Evolutionary conservation across 192 early-diverging fungal species (phyloP).

Genomic region (Pilaira anomala): DNA sequence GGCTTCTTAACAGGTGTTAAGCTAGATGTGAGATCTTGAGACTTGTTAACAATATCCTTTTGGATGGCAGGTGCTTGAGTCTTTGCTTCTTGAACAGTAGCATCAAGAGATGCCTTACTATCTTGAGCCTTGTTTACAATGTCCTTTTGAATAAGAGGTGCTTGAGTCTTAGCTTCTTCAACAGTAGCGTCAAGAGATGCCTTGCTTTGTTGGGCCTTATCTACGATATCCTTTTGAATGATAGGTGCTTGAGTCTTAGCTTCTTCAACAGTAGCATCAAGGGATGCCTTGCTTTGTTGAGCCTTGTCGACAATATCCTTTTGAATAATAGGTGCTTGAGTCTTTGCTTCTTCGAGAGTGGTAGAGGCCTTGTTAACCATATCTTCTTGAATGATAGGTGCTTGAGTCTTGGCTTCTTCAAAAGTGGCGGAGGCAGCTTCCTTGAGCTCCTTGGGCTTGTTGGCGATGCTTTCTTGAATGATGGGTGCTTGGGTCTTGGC

Average conservation of each 20-base stretch:
- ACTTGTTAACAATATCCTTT: background rate
- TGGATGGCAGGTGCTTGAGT: background rate
- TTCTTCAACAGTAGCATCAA: background rate
- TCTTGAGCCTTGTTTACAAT: background rate
- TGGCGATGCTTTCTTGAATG: no score
- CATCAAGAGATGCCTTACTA: constrained; percentile 1
- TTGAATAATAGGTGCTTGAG: background rate
- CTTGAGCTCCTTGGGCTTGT: background rate
- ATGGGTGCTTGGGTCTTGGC: no score
- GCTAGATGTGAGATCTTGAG: background rate
- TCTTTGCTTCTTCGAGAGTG: background rate
- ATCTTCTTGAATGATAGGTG: background rate
- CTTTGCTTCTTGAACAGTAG: background rate
- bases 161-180: background rate
- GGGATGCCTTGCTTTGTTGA: background rate
- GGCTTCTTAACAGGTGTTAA: background rate
- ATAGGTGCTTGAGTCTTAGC: no score
- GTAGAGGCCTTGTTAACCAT: no score
- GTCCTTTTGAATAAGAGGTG: background rate
- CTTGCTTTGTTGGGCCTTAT: background rate
- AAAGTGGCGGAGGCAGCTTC: background rate
- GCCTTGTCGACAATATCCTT: background rate
- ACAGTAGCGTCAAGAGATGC: background rate
- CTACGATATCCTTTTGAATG: no score
- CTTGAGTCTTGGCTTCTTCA: background rate